Percentiles rank a stretch among this genome's conserved stretches.
Conservation (phyloP, 2,329 filamentous ascomycete genomes). For the Cordyceps cicadae region DNA sequence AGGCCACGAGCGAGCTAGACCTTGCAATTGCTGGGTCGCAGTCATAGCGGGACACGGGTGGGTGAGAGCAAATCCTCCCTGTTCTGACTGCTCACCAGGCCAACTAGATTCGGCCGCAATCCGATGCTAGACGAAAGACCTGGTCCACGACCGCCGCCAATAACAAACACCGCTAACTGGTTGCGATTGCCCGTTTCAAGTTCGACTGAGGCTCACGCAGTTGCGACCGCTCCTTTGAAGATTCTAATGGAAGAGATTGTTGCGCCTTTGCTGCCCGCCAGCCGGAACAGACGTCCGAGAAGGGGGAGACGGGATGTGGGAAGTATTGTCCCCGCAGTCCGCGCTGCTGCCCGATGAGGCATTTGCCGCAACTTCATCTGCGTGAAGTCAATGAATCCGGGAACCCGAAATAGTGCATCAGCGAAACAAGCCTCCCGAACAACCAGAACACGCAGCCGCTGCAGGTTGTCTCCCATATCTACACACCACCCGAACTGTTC, state of each 20-base stretch:
- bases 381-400: background rate
- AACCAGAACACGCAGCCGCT: background rate
- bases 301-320: background rate
- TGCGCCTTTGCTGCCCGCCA: too few relatives aligned
- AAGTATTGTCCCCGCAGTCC: background rate
- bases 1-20: background rate
- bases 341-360: background rate
- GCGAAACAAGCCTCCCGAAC: background rate
- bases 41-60: conserved; percentile 1
- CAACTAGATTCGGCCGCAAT: background rate
- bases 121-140: background rate
- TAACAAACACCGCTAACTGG: background rate
- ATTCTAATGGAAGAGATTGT: too few relatives aligned
- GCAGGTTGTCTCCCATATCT: background rate
- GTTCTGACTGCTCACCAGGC: background rate
- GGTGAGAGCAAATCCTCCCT: background rate
- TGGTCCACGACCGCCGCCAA: background rate
- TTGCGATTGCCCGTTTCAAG: background rate
- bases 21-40: background rate
- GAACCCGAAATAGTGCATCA: background rate
- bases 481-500: background rate
- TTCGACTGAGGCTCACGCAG: background rate
- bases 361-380: background rate
- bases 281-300: too few relatives aligned
- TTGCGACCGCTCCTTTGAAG: background rate